Conservation (phyloP, 345 rosid genomes). For the Eucalyptus leucophloia region DNA sequence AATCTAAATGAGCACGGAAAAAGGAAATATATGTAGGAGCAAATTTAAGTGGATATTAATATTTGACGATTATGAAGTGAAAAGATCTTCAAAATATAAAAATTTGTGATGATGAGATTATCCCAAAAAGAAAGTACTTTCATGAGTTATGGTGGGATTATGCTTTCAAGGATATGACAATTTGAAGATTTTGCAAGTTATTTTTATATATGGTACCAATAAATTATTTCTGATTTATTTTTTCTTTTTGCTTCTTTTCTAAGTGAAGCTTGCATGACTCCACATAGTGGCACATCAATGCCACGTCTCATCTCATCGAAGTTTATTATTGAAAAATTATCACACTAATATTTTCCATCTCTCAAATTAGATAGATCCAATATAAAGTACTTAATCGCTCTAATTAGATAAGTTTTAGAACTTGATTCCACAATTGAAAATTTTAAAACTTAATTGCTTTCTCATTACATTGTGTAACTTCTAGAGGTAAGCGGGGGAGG, state of each 20-base stretch:
- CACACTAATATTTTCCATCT: neutral
- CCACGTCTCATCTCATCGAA: neutral
- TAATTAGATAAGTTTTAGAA: neutral
- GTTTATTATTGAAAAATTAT: neutral
- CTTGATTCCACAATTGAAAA: rapidly evolving
- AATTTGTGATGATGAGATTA: neutral
- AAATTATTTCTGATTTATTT: neutral
- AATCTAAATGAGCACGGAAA: neutral
- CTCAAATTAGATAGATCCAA: neutral
- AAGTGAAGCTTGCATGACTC: neutral
- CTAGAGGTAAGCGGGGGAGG: neutral
- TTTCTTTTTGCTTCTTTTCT: neutral
- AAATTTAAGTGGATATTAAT: neutral
- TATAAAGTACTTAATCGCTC: neutral
- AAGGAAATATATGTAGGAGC: neutral
- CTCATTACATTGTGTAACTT: neutral
- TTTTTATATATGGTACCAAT: neutral
- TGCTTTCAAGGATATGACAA: neutral
- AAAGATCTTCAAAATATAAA: neutral
- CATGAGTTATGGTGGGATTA: neutral
- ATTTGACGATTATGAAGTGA: neutral
- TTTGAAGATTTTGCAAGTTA: neutral
- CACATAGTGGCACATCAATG: neutral
- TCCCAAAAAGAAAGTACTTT: neutral
- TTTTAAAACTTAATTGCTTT: neutral